Evolutionary conservation across 148 eudicot species (phyloP).

Genomic region (Amaranthus hypochondriacus): DNA sequence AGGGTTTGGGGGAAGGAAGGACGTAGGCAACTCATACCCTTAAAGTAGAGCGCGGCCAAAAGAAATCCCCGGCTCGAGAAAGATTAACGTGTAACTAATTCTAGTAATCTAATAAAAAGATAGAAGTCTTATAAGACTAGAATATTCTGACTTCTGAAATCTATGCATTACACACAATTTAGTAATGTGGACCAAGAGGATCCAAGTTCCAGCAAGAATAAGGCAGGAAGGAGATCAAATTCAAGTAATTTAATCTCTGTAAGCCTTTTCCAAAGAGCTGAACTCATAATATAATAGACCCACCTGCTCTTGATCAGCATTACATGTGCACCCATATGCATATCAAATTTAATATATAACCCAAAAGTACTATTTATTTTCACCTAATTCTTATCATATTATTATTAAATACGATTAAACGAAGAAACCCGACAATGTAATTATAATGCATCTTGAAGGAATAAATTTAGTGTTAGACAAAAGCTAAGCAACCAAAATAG

Average conservation of each 20-base stretch:
- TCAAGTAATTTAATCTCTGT: conserved; percentile 8
- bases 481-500: conserved; percentile 11
- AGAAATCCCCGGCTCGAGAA: too few species aligned
- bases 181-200: conserved; percentile 21
- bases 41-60: too few species aligned
- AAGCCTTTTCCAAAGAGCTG: neutral
- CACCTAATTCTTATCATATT: conserved; percentile 19
- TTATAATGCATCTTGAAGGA: conserved; percentile 15
- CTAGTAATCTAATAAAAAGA: neutral
- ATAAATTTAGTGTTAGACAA: conserved; percentile 5
- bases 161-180: neutral
- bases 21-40: too few species aligned
- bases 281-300: conserved; percentile 25
- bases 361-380: conserved; percentile 1
- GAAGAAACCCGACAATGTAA: conserved; percentile 15
- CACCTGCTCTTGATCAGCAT: conserved; percentile 23
- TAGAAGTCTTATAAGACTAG: conserved; percentile 6
- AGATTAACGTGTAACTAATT: neutral
- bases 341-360: conserved; percentile 15
- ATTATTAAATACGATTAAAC: conserved; percentile 12
- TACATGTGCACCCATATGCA: conserved; percentile 50
- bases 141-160: conserved; percentile 15
- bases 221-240: conserved; percentile 1
- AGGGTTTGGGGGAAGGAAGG: too few species aligned
- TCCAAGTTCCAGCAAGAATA: conserved; percentile 15